phyloP scores from a whole-genome alignment of 78 protist species.

The Dictyostelium intermedium region DNA sequence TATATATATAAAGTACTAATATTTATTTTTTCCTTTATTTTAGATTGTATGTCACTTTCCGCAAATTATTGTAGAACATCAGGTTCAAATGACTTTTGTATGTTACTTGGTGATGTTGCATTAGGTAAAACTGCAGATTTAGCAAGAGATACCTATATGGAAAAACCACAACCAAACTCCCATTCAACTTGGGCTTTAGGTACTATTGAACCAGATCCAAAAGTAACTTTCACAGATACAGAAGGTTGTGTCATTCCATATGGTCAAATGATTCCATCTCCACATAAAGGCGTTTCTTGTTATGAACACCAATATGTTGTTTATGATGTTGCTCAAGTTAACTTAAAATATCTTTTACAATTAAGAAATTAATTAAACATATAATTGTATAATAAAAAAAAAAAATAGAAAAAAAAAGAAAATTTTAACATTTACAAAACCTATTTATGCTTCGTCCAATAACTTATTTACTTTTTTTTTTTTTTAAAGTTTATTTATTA shows the following conservation, averaged over 20 bases:
- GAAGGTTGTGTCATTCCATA: constrained; percentile 45
- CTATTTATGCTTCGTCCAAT: too few relatives aligned
- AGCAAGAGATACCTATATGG: constrained; percentile 75
- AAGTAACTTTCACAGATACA: neutral
- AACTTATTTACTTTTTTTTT: too few relatives aligned
- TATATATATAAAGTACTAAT: neutral
- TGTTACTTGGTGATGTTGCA: constrained; percentile 79
- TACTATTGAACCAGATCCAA: constrained; percentile 64
- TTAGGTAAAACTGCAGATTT: constrained; percentile 54
- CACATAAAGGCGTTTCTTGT: constrained; percentile 50
- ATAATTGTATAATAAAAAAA: neutral
- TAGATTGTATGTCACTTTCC: constrained; percentile 10
- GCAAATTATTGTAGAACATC: constrained; percentile 53
- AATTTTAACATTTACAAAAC: too few relatives aligned
- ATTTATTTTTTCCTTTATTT: neutral
- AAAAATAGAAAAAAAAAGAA: neutral
- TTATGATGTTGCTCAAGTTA: constrained; percentile 67
- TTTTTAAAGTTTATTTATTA: too few relatives aligned
- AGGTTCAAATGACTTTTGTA: constrained; percentile 32
- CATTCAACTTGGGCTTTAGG: constrained; percentile 78
- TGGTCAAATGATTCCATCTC: constrained; percentile 55
- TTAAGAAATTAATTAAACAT: neutral
- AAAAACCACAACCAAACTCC: constrained; percentile 66
- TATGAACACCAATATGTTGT: constrained; percentile 79
- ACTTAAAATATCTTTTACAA: constrained; percentile 56